These are phyloP conservation scores for Danielozyma ontarioensis DNA, from an alignment of 805 yeast species.

Conservation along the genomic window DNA sequence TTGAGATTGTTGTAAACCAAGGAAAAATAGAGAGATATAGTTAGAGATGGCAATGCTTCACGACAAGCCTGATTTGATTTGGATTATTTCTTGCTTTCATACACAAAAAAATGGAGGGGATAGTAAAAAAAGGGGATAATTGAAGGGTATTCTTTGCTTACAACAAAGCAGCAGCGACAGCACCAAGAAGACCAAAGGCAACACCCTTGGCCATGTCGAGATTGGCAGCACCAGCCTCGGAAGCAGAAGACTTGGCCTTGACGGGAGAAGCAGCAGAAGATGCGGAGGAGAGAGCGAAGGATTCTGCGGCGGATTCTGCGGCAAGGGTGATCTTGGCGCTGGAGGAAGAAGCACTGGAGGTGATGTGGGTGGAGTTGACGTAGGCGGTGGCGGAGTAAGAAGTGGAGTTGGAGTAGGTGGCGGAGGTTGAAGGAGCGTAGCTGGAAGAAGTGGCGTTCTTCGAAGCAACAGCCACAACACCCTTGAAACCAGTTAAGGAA, in stretches of 20 bases:
- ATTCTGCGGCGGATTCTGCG: conserved; percentile 7
- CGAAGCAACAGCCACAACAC: conserved; percentile 22
- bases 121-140: not conserved
- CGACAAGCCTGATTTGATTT: too few relatives aligned
- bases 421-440: conserved; percentile 18
- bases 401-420: conserved; percentile 16
- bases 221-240: conserved; percentile 22
- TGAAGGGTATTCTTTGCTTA: not conserved
- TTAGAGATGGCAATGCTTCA: too few relatives aligned
- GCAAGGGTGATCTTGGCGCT: conserved; percentile 5
- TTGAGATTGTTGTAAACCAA: not conserved
- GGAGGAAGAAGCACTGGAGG: conserved; percentile 7
- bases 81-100: too few relatives aligned
- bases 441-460: conserved; percentile 12
- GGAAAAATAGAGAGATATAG: too few relatives aligned
- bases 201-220: conserved; percentile 17
- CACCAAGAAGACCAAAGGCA: conserved; percentile 21
- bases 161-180: conserved; percentile 26
- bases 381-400: conserved; percentile 13
- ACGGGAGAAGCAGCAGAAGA: conserved; percentile 22
- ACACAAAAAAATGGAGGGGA: too few relatives aligned
- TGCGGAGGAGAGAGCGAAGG: conserved; percentile 24
- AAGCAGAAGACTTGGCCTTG: not conserved
- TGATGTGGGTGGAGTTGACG: conserved; percentile 3
- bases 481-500: conserved; percentile 13